phyloP scores from a whole-genome alignment of 2,329 filamentous ascomycete species.

The Ceratocystis lukuohia region DNA sequence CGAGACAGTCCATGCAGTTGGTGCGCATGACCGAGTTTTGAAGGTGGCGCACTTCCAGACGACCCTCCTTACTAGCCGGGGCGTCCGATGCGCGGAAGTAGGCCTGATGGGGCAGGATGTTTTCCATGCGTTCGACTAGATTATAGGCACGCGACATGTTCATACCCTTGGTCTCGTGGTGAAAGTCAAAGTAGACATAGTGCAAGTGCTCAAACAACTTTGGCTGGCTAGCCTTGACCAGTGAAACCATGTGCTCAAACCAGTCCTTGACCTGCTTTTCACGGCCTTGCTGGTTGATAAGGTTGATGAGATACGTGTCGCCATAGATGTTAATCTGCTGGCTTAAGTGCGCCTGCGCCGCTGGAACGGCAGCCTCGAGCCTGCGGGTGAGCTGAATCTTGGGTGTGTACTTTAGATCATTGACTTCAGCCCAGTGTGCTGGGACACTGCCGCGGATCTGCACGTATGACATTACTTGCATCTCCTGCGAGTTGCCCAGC shows the following conservation, averaged over 20 bases:
- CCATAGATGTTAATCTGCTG: constrained; percentile 91
- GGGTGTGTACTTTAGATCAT: constrained; percentile 81
- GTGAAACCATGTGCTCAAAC: constrained; percentile 79
- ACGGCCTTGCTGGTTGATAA: constrained; percentile 91
- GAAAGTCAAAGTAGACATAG: constrained; percentile 97
- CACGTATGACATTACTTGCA: constrained; percentile 84
- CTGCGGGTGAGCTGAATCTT: constrained; percentile 69
- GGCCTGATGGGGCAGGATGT: constrained; percentile 62
- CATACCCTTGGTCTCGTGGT: constrained; percentile 91
- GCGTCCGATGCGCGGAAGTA: constrained; percentile 91
- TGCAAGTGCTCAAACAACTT: constrained; percentile 68
- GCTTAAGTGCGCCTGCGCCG: constrained; percentile 75
- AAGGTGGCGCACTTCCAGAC: constrained; percentile 61
- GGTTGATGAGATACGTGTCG: constrained; percentile 92
- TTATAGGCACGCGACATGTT: constrained; percentile 85
- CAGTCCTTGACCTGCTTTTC: constrained; percentile 82
- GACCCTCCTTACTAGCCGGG: constrained; percentile 53
- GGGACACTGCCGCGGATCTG: constrained; percentile 95
- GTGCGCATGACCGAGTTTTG: constrained; percentile 90
- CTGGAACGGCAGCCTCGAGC: constrained; percentile 63
- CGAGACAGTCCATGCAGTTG: constrained; percentile 98
- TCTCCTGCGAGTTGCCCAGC: constrained; percentile 51
- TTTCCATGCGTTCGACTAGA: constrained; percentile 67
- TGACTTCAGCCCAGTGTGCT: constrained; percentile 92
- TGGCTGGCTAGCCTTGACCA: constrained; percentile 59